Evolutionary conservation across 352 stramenopile genomes (phyloP), one percentile per base, ranked within the genome.

Genomic region (Phytophthora tentaculata): DNA sequence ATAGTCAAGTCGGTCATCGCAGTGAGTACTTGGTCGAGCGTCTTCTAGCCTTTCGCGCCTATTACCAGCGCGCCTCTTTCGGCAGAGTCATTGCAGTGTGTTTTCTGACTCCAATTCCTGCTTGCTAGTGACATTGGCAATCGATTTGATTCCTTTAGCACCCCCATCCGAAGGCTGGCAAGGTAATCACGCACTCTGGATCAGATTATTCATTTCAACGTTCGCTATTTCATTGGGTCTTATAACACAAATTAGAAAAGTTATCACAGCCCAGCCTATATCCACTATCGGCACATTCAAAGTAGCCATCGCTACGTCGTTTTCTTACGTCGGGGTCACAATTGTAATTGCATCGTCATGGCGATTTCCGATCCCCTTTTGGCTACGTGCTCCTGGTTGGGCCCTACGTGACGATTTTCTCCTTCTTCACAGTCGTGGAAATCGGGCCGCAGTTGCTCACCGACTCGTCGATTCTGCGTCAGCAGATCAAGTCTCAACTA

Each of bases 61-160:
- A 43, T 19, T 43, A 43, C 35, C 35, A 43, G 14, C 35, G 35
- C 14, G 35, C 7, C 35, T 43, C 35, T 19, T n/a, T 43, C n/a
- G 35, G 35, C n/a, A 43, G 35, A 43, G 35, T 43, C 35, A 43
- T 43, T 43, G 35, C 35, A 43, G 35, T 43, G 35, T 43, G 35
- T n/a, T 43, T 19, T n/a, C 35, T 43, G 12, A 43, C 35, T 5
- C 35, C 35, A 6, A 43, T 43, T 43, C 35, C 35, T 43, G 35
- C 35, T 43, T 43, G 14, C 2, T 43, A 8, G 35, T 43, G 13
- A 43, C 35, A 19, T 14, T 43, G 35, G 35, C 35, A 7, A 43
- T 43, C 14, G 35, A 43, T 43, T 43, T 43, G 35, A 43, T 43
- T n/a, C 35, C 12, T 3, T 19, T 43, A 43, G 6, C 35, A 6